Conservation (phyloP, 345 rosid genomes). For the Citrus unshiu region DNA sequence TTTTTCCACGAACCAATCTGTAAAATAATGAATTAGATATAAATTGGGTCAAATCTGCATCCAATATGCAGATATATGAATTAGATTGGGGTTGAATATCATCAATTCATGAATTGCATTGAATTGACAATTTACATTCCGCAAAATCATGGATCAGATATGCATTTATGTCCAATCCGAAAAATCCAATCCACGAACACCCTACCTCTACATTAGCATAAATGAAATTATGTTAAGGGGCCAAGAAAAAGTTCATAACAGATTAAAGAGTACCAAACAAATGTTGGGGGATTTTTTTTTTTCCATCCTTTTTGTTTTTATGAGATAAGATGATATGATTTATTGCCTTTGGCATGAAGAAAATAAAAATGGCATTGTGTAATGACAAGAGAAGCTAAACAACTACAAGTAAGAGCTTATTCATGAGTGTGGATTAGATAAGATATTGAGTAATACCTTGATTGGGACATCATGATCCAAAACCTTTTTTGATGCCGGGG, state of each 20-base stretch:
- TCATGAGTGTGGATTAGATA: neutral
- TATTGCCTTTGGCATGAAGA: neutral
- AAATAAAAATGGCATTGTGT: neutral
- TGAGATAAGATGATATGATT: neutral
- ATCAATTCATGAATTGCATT: too few relatives aligned
- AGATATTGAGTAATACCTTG: slow-evolving; percentile 26
- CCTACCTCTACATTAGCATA: neutral
- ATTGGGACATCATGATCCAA: slow-evolving; percentile 39
- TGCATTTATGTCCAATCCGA: too few relatives aligned
- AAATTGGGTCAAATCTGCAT: too few relatives aligned
- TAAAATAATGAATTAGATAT: too few relatives aligned
- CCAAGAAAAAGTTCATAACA: neutral
- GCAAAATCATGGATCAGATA: too few relatives aligned
- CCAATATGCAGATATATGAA: too few relatives aligned
- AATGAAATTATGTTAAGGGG: neutral
- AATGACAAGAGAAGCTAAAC: too few relatives aligned
- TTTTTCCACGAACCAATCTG: too few relatives aligned
- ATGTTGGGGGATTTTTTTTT: neutral
- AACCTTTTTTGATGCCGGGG: slow-evolving; percentile 18
- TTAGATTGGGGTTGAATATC: too few relatives aligned
- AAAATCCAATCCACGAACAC: too few relatives aligned
- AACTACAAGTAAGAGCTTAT: neutral
- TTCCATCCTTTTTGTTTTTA: neutral
- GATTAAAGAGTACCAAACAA: neutral
- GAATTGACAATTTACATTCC: too few relatives aligned